phyloP scores from a whole-genome alignment of 2,329 filamentous ascomycete species.

The Pseudocercospora fijiensis region DNA sequence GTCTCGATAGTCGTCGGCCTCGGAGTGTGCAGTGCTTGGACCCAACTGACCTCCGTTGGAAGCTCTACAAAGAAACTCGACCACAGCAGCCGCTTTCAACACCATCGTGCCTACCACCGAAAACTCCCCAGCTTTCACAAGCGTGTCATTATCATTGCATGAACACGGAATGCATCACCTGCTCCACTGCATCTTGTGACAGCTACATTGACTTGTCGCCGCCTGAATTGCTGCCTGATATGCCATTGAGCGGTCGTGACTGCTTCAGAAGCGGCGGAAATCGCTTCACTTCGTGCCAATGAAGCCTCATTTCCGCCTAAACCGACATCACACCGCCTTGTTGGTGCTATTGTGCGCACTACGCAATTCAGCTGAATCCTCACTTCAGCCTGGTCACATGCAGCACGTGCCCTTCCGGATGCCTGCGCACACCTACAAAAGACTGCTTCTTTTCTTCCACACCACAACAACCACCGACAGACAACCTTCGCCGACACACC shows the following conservation, averaged over 20 bases:
- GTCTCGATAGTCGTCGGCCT: not conserved
- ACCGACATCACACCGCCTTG: not conserved
- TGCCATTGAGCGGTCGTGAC: not conserved
- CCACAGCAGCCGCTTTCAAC: not conserved
- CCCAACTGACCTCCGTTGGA: too few relatives aligned
- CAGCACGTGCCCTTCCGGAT: not conserved
- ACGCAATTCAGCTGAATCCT: not conserved
- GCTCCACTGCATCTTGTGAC: not conserved
- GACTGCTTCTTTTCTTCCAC: not conserved
- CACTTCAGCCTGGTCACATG: not conserved
- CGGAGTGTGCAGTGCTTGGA: not conserved
- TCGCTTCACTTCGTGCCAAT: not conserved
- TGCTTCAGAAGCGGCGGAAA: not conserved
- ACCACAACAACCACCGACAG: not conserved
- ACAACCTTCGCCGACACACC: not conserved
- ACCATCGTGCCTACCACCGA: not conserved
- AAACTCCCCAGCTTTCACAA: not conserved
- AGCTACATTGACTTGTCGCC: not conserved
- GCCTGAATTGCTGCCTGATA: not conserved
- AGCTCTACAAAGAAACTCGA: not conserved
- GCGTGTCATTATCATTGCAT: not conserved
- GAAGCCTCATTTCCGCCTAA: not conserved
- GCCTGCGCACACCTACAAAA: not conserved
- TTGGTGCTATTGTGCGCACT: not conserved
- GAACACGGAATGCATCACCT: not conserved